Conservation (phyloP, 177 flowering plant genomes). For the Vitis hybrid region DNA sequence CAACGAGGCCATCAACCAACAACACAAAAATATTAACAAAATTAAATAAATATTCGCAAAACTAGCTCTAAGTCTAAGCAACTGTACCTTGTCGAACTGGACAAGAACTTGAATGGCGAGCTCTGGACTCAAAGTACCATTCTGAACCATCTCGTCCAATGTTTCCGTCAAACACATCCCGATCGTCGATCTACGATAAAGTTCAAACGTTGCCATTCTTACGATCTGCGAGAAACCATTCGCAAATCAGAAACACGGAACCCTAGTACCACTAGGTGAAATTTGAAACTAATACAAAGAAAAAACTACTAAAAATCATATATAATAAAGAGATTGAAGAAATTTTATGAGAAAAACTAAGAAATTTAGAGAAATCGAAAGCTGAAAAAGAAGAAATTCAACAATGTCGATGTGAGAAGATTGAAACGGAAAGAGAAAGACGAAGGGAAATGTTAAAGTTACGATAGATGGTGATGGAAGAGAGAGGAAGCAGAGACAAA, state of each 20-base stretch:
- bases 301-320: neutral
- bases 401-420: no score
- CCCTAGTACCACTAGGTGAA: neutral
- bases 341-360: no score
- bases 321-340: no score
- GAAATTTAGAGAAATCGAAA: no score
- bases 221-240: neutral
- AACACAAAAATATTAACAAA: neutral
- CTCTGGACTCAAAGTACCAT: conserved; percentile 79
- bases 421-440: no score
- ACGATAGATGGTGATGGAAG: no score
- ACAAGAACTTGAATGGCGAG: conserved; percentile 96
- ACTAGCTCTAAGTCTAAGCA: neutral
- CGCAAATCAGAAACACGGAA: neutral
- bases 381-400: no score
- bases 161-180: conserved; percentile 98
- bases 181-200: conserved; percentile 90
- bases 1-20: neutral
- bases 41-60: neutral
- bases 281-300: neutral
- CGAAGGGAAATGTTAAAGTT: no score
- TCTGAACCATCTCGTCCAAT: conserved; percentile 89
- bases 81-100: conserved; percentile 86
- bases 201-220: conserved; percentile 91
- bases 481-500: no score